Evolutionary conservation across 1,284 basidiomycete species (phyloP), one percentile per base, ranked within the genome.

Genomic region (Spongispora temasekensis): DNA sequence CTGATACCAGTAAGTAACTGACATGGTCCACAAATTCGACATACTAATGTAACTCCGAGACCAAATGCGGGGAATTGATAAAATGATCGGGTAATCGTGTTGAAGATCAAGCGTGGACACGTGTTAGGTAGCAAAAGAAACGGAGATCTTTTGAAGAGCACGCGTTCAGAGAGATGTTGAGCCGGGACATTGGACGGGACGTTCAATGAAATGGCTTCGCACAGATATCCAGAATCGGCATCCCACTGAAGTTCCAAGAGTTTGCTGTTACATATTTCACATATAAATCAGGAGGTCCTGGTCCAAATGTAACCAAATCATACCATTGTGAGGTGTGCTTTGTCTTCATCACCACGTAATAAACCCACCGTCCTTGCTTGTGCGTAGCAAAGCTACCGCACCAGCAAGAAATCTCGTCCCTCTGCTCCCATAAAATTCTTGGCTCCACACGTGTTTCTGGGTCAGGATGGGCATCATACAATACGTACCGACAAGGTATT

Each of bases 61-160:
- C 12, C 42, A 25, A 57, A 52, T n/a, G 44, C 23, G 2, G 62
- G 62, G 15, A 64, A 61, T 15, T 27, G 17, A 10, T 64, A 64
- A 32, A 64, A 56, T 4, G 2, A 5, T 3, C 40, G 57, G 4
- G 55, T 61, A n/a, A 34, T 40, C 2, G n/a, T 61, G 55, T 57
- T 53, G n/a, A 64, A 64, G 4, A 53, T 34, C 35, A 56, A 40
- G n/a, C n/a, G n/a, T n/a, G 8, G n/a, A 15, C 21, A 4, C 6
- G 8, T 9, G 12, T 12, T n/a, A n/a, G 50, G 50, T 6, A 59
- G 44, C 23, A 2, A 53, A 17, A 62, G 6, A 25, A 63, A 63
- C 12, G 19, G 50, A 7, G 53, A 48, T 10, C 31, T 23, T 6
- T 51, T 35, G 58, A 5, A 60, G 5, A 34, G 5, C 23, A 23